Evolutionary conservation across 225 moss, liverwort and hornwort genomes (phyloP).

Genomic region (Climacium dendroides): DNA sequence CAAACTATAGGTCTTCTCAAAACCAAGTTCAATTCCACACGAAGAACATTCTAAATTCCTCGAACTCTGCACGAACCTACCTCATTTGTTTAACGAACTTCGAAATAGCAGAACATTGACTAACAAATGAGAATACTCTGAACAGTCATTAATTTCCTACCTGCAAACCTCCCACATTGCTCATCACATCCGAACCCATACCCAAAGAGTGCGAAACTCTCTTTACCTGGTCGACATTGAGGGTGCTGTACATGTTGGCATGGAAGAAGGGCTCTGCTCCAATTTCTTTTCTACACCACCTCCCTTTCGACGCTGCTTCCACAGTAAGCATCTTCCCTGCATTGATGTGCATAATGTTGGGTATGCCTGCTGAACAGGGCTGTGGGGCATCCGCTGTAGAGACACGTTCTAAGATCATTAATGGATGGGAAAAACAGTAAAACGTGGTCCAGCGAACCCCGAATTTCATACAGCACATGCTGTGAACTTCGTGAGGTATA

Average conservation of each 20-base stretch:
- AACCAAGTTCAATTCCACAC: neutral
- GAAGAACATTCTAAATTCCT: neutral
- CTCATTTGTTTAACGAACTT: neutral
- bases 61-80: neutral
- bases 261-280: conserved; percentile 50
- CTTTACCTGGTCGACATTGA: conserved; percentile 40
- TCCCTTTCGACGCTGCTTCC: conserved; percentile 63
- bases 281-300: conserved; percentile 42
- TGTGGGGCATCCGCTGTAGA: conserved; percentile 49
- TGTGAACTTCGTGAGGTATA: neutral
- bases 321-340: conserved; percentile 32
- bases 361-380: too few species aligned
- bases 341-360: conserved; percentile 71
- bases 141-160: neutral
- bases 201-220: neutral
- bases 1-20: neutral
- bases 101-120: neutral
- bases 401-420: neutral
- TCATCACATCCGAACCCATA: neutral
- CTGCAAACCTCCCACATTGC: neutral
- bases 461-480: neutral
- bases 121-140: neutral
- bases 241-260: conserved; percentile 72
- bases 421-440: neutral
- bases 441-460: neutral